Conservation (phyloP, 2,329 filamentous ascomycete genomes). For the Teratosphaeria epicoccoides region DNA sequence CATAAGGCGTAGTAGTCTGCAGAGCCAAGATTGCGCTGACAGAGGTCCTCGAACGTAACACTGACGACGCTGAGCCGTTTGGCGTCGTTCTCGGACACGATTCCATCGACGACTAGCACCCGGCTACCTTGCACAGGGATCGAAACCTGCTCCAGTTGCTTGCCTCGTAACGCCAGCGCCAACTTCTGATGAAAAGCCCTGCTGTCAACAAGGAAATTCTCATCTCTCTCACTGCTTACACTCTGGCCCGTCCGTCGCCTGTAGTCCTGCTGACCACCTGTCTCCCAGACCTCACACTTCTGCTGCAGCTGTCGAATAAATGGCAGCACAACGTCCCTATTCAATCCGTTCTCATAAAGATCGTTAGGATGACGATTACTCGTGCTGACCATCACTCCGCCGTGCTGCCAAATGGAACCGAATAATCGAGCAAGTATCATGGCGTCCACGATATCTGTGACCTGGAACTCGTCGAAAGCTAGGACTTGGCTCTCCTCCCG, state of each 20-base stretch:
- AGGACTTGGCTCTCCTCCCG: constrained; percentile 60
- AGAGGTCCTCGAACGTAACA: constrained; percentile 57
- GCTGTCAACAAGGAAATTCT: constrained; percentile 13
- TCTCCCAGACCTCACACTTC: constrained; percentile 65
- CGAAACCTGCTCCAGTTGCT: constrained; percentile 2
- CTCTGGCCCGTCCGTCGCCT: constrained; percentile 29
- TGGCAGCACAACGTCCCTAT: constrained; percentile 43
- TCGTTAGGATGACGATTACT: constrained; percentile 68
- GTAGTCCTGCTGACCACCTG: constrained; percentile 60
- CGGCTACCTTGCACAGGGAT: constrained; percentile 16
- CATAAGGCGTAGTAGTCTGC: constrained; percentile 67
- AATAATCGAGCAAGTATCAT: constrained; percentile 68
- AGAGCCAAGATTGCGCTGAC: constrained; percentile 53
- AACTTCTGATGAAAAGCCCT: constrained; percentile 4
- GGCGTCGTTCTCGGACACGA: background rate
- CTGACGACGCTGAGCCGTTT: constrained; percentile 3
- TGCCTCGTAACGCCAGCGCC: constrained; percentile 1
- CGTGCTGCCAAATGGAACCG: constrained; percentile 64
- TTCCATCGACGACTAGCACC: constrained; percentile 9
- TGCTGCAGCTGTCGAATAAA: constrained; percentile 63
- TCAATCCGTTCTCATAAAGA: constrained; percentile 31
- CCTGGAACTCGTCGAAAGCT: constrained; percentile 71
- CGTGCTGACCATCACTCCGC: constrained; percentile 65
- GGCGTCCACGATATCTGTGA: constrained; percentile 65
- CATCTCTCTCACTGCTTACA: background rate